Percentiles rank a stretch among this genome's conserved stretches.
Conservation (phyloP, 164 flowering plant species). For the Annona cherimola region DNA sequence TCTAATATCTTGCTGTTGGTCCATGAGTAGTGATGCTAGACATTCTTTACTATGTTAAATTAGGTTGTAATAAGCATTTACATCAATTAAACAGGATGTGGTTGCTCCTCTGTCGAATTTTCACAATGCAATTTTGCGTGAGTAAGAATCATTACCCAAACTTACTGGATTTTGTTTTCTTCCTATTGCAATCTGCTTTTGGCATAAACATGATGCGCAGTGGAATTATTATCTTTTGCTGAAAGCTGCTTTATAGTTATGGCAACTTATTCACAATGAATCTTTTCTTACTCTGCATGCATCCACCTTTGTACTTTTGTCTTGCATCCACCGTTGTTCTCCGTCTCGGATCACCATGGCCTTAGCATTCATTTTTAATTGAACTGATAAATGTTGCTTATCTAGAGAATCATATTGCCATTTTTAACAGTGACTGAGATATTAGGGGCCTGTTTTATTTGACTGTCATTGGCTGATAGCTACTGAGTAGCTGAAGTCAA, state of each 20-base stretch:
- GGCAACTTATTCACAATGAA: no score
- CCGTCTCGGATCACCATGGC: no score
- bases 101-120: slow-evolving; percentile 80
- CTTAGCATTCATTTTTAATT: no score
- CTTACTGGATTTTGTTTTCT: not conserved
- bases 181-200: not conserved
- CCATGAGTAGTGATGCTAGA: not conserved
- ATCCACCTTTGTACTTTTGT: no score
- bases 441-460: no score
- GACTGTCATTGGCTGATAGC: no score
- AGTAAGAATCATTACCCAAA: slow-evolving; percentile 46
- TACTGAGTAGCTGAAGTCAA: no score
- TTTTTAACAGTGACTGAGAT: no score
- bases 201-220: not conserved
- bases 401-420: no score
- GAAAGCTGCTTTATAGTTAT: not conserved
- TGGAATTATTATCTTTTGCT: not conserved
- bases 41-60: not conserved
- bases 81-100: slow-evolving; percentile 54
- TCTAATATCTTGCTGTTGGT: not conserved
- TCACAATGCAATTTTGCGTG: slow-evolving; percentile 84
- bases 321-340: no score
- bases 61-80: not conserved
- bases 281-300: no score
- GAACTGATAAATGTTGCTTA: no score